Percentiles rank a stretch among this genome's conserved stretches.
Evolutionary conservation across 371 early-diverging fungal species (phyloP).

Genomic region (Mucor ambiguus): DNA sequence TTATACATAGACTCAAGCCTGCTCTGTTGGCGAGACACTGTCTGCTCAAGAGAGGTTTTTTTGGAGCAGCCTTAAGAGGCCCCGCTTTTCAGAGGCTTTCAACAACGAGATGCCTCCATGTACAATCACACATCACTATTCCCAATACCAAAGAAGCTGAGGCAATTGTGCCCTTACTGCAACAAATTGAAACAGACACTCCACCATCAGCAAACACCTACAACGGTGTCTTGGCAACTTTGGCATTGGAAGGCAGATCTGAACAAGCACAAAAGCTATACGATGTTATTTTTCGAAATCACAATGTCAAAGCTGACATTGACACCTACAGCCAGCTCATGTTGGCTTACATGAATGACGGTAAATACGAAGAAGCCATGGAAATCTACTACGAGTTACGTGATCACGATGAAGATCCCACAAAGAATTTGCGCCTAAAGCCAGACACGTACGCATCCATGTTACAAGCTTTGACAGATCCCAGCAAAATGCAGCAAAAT

Average conservation of each 20-base stretch:
- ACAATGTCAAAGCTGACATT: constrained; percentile 26
- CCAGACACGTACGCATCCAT: constrained; percentile 16
- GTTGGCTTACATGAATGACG: constrained; percentile 45
- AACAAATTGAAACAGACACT: constrained; percentile 7
- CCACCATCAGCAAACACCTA: constrained; percentile 17
- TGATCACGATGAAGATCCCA: constrained; percentile 24
- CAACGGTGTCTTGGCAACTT: constrained; percentile 33
- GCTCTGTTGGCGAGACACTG: background rate
- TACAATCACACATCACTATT: constrained; percentile 2
- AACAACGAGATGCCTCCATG: background rate
- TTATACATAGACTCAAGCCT: background rate
- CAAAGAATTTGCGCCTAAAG: constrained; percentile 1
- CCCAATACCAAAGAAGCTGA: constrained; percentile 17
- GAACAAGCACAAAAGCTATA: constrained; percentile 43
- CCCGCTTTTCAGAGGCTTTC: background rate
- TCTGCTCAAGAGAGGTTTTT: background rate
- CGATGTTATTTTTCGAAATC: constrained; percentile 38
- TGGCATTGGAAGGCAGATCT: constrained; percentile 40
- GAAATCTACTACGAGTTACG: constrained; percentile 47
- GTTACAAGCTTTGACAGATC: constrained; percentile 14
- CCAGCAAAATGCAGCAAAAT: constrained; percentile 4
- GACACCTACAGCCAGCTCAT: constrained; percentile 41
- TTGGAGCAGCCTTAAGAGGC: background rate
- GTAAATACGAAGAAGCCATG: constrained; percentile 42
- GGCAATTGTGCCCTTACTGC: constrained; percentile 13